Conservation (phyloP, 1,284 basidiomycete species). For the Fomitopsis palustris region DNA sequence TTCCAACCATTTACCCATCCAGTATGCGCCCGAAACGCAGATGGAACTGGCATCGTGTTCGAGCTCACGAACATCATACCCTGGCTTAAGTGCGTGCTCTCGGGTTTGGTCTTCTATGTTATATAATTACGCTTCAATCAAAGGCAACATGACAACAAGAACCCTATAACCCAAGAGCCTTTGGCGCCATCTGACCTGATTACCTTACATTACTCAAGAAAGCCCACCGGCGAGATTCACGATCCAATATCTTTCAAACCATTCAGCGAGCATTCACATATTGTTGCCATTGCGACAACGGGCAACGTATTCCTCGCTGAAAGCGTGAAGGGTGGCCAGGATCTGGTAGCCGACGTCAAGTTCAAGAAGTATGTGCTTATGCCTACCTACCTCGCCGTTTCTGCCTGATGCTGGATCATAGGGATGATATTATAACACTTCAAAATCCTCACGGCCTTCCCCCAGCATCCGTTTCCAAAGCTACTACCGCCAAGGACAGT, state of each 20-base stretch:
- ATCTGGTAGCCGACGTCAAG: slow-evolving; percentile 81
- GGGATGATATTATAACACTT: slow-evolving; percentile 88
- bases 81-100: slow-evolving; percentile 78
- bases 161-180: slow-evolving; percentile 86
- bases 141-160: slow-evolving; percentile 73
- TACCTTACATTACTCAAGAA: slow-evolving; percentile 83
- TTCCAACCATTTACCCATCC: slow-evolving; percentile 90
- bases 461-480: slow-evolving; percentile 45
- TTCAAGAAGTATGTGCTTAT: slow-evolving; percentile 70
- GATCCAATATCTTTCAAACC: slow-evolving; percentile 94
- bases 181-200: slow-evolving; percentile 81
- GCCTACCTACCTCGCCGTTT: background rate
- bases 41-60: slow-evolving; percentile 80
- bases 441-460: slow-evolving; percentile 83
- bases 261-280: slow-evolving; percentile 88
- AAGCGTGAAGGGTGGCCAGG: slow-evolving; percentile 84
- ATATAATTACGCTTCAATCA: slow-evolving; percentile 6
- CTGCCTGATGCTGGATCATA: slow-evolving; percentile 24
- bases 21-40: slow-evolving; percentile 79
- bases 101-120: slow-evolving; percentile 7
- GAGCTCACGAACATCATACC: slow-evolving; percentile 90
- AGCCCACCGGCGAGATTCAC: slow-evolving; percentile 77
- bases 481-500: slow-evolving; percentile 26
- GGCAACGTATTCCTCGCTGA: slow-evolving; percentile 92
- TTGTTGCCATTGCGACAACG: slow-evolving; percentile 85